Percentiles rank a stretch among this genome's conserved stretches.
phyloP scores from a whole-genome alignment of 2,329 filamentous ascomycete species.

The Pseudocercospora eumusae region DNA sequence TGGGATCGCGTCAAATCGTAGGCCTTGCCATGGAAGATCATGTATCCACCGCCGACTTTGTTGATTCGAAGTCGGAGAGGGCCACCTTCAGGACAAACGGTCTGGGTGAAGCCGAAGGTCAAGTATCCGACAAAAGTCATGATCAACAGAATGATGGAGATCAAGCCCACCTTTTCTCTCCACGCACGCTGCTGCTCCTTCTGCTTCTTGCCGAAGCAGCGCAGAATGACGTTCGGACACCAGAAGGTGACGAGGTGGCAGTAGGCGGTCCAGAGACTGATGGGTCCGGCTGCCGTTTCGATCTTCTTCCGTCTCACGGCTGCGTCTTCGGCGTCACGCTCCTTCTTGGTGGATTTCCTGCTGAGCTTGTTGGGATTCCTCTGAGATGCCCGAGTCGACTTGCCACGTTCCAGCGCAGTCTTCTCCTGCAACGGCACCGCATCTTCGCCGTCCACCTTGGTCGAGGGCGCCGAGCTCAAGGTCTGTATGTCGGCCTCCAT shows the following conservation, averaged over 20 bases:
- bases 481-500: conserved; percentile 63
- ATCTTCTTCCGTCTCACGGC: conserved; percentile 54
- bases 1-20: conserved; percentile 77
- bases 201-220: conserved; percentile 79
- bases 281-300: conserved; percentile 68
- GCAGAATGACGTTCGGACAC: conserved; percentile 81
- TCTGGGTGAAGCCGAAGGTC: conserved; percentile 92
- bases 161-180: conserved; percentile 96
- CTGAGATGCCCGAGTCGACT: conserved; percentile 40
- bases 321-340: conserved; percentile 60
- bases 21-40: conserved; percentile 94
- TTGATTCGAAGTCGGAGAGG: conserved; percentile 74
- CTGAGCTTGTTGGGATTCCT: conserved; percentile 45
- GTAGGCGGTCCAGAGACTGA: conserved; percentile 92
- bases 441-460: conserved; percentile 26
- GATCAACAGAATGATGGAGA: conserved; percentile 88
- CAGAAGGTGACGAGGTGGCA: conserved; percentile 93
- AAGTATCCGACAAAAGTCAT: conserved; percentile 90
- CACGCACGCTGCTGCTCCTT: conserved; percentile 89
- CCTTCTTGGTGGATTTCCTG: conserved; percentile 66
- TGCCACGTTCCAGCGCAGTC: conserved; percentile 21
- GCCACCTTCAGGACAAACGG: conserved; percentile 75
- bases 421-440: conserved; percentile 42
- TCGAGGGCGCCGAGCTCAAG: conserved; percentile 57
- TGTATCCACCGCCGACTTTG: conserved; percentile 75